Evolutionary conservation across 2,329 filamentous ascomycete genomes (phyloP).

Genomic region (Juglanconis sp.): DNA sequence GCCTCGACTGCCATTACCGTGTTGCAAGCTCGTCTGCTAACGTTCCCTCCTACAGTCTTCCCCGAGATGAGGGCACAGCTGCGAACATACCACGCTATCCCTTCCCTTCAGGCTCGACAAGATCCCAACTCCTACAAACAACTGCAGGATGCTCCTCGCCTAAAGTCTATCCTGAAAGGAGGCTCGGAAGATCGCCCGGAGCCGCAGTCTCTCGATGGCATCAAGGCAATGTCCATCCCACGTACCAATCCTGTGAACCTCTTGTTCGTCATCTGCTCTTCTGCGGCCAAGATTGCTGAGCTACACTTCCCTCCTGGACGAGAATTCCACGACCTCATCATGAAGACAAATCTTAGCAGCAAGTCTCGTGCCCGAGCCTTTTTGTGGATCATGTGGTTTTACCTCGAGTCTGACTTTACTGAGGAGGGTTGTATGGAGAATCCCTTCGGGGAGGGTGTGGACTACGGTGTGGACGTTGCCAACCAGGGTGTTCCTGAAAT

Average conservation of each 20-base stretch:
- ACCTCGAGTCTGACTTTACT: slow-evolving; percentile 92
- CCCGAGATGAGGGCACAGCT: slow-evolving; percentile 98
- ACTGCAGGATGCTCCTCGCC: slow-evolving; percentile 87
- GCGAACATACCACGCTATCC: slow-evolving; percentile 96
- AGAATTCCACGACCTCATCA: slow-evolving; percentile 96
- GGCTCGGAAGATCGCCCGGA: slow-evolving; percentile 87
- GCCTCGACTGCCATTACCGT: neutral
- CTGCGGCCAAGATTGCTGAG: slow-evolving; percentile 87
- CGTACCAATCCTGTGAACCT: slow-evolving; percentile 97
- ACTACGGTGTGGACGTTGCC: slow-evolving; percentile 61
- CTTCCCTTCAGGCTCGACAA: slow-evolving; percentile 89
- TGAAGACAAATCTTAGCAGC: slow-evolving; percentile 82
- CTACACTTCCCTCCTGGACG: slow-evolving; percentile 79
- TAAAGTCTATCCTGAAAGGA: slow-evolving; percentile 97
- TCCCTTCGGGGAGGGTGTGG: slow-evolving; percentile 75
- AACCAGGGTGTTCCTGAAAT: slow-evolving; percentile 70
- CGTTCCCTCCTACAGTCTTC: slow-evolving; percentile 65
- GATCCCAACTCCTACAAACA: slow-evolving; percentile 97
- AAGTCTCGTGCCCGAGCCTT: slow-evolving; percentile 82
- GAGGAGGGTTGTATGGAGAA: slow-evolving; percentile 85
- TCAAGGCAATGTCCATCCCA: slow-evolving; percentile 62
- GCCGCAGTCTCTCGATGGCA: slow-evolving; percentile 77
- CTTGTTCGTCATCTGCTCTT: slow-evolving; percentile 89
- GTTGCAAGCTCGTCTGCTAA: slow-evolving; percentile 22
- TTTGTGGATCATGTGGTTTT: slow-evolving; percentile 99